A percentile compares a stretch with the other conserved stretches of the same genome.
Conservation (phyloP, 2,329 filamentous ascomycete genomes). For the Dothiorella sarmentorum region DNA sequence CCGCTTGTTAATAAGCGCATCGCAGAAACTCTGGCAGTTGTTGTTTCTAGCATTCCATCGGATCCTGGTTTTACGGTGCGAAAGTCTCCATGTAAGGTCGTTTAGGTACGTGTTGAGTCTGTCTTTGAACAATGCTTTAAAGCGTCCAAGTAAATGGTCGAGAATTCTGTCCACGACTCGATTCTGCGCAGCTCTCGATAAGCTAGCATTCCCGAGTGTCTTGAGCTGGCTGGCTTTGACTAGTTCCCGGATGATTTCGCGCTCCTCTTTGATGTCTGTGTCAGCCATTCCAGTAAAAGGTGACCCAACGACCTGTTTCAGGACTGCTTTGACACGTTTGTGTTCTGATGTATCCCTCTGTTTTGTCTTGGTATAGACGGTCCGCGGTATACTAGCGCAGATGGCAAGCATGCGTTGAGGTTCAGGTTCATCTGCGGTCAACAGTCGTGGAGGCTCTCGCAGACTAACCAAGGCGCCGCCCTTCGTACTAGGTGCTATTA, state of each 20-base stretch:
- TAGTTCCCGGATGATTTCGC: constrained; percentile 29
- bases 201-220: not conserved
- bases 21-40: constrained; percentile 41
- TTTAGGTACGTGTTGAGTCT: constrained; percentile 28
- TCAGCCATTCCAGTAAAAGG: constrained; percentile 34
- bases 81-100: too few species aligned
- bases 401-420: not conserved
- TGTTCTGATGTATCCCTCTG: not conserved
- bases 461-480: not conserved
- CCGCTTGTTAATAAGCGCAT: constrained; percentile 32
- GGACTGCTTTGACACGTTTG: constrained; percentile 37
- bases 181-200: not conserved
- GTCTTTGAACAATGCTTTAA: constrained; percentile 24
- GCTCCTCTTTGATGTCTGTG: constrained; percentile 25
- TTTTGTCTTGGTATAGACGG: not conserved
- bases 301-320: constrained; percentile 42
- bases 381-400: not conserved
- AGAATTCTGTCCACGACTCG: not conserved
- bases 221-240: constrained; percentile 23
- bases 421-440: not conserved
- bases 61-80: constrained; percentile 23
- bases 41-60: constrained; percentile 35
- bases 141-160: not conserved
- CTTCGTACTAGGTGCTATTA: not conserved
- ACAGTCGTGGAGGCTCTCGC: not conserved